Evolutionary conservation across 129 eudicot genomes (phyloP), one percentile per base, ranked within the genome.

Genomic region (Mikania micrantha): DNA sequence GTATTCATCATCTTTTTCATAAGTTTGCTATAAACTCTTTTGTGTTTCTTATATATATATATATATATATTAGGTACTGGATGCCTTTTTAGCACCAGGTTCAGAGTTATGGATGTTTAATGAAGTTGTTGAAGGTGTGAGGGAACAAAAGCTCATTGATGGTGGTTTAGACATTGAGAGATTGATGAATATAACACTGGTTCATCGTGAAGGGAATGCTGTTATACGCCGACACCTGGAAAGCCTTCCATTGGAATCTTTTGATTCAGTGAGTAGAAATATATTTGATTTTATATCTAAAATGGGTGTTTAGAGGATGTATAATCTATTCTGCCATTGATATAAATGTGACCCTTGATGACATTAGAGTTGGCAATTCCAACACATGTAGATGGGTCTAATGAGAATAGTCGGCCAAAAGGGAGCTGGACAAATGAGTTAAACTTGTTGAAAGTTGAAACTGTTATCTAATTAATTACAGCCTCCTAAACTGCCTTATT

Each of bases 101-200:
- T 89, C 96, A 11, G 96, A 89, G 84, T 75, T 89, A 72, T 89
- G 96, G 96, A 81, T 89, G 96, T 86, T 86, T 74, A 89, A 89
- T 83, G 96, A 89, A 56, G 96, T 89, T 56, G 7, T 83, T 48
- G 96, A 89, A 81, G 84, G 73, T 9, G 90, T 79, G 56, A 89
- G 96, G 64, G 90, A 89, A 61, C 71, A 68, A 53, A 89, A 89
- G 86, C 96, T 89, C 22, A 67, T 77, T 16, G 94, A 86, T 75
- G 96, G 96, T 48, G 96, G 96, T 77, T 85, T 89, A 62, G 93
- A 89, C 66, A 81, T 75, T 13, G 83, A 75, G 12, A 76, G 90
- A 29, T 68, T 89, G 81, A 73, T 75, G 61, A 85, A 89, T 74
- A 86, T 89, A 74, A 44, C 76, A 6, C 78, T 89, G 59, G 85